Conservation (phyloP, 2,329 filamentous ascomycete genomes). For the Ophiocordyceps robertsii region DNA sequence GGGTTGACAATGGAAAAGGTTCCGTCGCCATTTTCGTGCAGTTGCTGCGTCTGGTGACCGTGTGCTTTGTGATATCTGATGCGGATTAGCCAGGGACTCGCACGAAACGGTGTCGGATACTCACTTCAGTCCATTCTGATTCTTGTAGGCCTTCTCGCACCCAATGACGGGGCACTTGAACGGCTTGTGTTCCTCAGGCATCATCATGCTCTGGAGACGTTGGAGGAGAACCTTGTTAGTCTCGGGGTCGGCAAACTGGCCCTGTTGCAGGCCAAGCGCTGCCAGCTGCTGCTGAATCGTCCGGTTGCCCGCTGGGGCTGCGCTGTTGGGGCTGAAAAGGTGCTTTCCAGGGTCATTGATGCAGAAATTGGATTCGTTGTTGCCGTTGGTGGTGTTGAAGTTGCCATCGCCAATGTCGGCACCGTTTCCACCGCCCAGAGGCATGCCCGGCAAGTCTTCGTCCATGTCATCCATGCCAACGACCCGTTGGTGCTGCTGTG, state of each 20-base stretch:
- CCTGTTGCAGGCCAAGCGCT: slow-evolving; percentile 61
- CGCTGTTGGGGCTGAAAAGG: slow-evolving; percentile 73
- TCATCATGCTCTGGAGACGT: slow-evolving; percentile 45
- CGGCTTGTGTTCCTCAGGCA: slow-evolving; percentile 87
- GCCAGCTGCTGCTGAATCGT: slow-evolving; percentile 55
- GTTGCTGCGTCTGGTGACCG: slow-evolving; percentile 89
- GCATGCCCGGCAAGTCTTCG: slow-evolving; percentile 53
- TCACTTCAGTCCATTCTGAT: slow-evolving; percentile 96
- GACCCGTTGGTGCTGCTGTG: slow-evolving; percentile 39
- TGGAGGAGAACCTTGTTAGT: slow-evolving; percentile 47
- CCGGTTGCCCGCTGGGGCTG: slow-evolving; percentile 49
- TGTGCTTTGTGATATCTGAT: slow-evolving; percentile 60
- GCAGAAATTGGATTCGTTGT: slow-evolving; percentile 34
- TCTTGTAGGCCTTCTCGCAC: slow-evolving; percentile 99
- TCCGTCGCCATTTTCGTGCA: slow-evolving; percentile 92
- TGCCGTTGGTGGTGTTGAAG: slow-evolving; percentile 41
- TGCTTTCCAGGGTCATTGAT: slow-evolving; percentile 95
- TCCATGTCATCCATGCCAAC: slow-evolving; percentile 53
- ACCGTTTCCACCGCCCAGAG: slow-evolving; percentile 44
- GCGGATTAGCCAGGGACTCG: background rate
- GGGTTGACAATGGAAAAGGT: slow-evolving; percentile 98
- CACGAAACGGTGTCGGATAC: slow-evolving; percentile 9
- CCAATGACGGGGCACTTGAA: slow-evolving; percentile 97
- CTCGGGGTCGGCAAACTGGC: slow-evolving; percentile 67
- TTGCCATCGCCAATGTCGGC: slow-evolving; percentile 36